Percentiles rank a stretch among this genome's conserved stretches.
phyloP scores from a whole-genome alignment of 2,329 filamentous ascomycete genomes.

The Ascochyta viciae-villosae region DNA sequence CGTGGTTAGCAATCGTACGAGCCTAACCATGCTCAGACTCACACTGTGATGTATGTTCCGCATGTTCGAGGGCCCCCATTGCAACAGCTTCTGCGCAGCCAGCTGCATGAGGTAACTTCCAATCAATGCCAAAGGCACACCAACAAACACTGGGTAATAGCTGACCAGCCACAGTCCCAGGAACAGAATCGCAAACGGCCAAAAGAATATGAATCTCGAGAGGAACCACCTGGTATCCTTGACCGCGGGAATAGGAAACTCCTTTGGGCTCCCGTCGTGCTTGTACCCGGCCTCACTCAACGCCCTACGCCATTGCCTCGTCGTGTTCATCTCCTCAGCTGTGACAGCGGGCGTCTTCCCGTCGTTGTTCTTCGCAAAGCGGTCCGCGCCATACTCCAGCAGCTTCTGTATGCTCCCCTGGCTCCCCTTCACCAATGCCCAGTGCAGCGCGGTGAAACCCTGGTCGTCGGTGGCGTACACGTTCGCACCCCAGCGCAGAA shows the following conservation, averaged over 20 bases:
- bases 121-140: constrained; percentile 73
- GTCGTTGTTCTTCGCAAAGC: constrained; percentile 86
- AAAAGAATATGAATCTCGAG: constrained; percentile 86
- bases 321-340: constrained; percentile 88
- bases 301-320: constrained; percentile 80
- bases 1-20: constrained; percentile 15
- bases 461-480: constrained; percentile 90
- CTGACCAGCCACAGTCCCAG: constrained; percentile 74
- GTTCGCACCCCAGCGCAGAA: constrained; percentile 92
- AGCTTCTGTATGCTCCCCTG: constrained; percentile 90
- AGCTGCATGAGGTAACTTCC: constrained; percentile 76
- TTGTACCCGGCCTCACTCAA: constrained; percentile 85
- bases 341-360: constrained; percentile 90
- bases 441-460: constrained; percentile 93
- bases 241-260: constrained; percentile 77
- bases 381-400: constrained; percentile 92
- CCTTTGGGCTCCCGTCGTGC: constrained; percentile 74
- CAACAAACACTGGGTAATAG: constrained; percentile 74
- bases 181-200: constrained; percentile 81
- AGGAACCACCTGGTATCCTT: constrained; percentile 81
- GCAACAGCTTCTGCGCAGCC: constrained; percentile 77
- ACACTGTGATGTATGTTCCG: constrained; percentile 88
- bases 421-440: constrained; percentile 94
- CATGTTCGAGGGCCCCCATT: constrained; percentile 87
- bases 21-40: constrained; percentile 39